Evolutionary conservation across 1,284 basidiomycete species (phyloP).

Genomic region (Pyrrhoderma lamaoense): DNA sequence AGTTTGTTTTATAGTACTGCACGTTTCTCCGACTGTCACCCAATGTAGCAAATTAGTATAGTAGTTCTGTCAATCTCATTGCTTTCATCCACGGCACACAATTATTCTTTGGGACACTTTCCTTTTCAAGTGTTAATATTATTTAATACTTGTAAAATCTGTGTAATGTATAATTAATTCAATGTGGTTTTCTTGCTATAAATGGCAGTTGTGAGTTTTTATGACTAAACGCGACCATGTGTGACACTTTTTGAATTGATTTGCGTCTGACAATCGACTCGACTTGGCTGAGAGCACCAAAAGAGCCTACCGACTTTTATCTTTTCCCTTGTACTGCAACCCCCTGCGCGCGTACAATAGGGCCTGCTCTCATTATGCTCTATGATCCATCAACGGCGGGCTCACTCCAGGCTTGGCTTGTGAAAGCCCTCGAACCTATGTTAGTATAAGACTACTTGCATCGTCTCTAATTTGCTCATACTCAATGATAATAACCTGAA

Average conservation of each 20-base stretch:
- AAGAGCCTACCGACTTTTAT: background rate
- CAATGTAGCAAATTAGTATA: slow-evolving; percentile 18
- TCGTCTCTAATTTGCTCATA: background rate
- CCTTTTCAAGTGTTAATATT: no score
- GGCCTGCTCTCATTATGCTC: slow-evolving; percentile 8
- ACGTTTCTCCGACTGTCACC: slow-evolving; percentile 5
- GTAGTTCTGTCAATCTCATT: slow-evolving; percentile 9
- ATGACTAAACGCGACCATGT: background rate
- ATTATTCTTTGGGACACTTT: no score
- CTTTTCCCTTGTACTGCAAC: background rate
- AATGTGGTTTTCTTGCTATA: no score
- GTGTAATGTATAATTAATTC: no score
- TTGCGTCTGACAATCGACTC: background rate
- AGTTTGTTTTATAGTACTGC: slow-evolving; percentile 12
- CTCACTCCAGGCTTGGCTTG: slow-evolving; percentile 51
- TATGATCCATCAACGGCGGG: slow-evolving; percentile 12
- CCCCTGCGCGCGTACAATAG: background rate
- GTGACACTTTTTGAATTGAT: background rate
- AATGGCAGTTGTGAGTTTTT: no score
- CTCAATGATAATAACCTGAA: slow-evolving; percentile 16
- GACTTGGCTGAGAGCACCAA: no score
- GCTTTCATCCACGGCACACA: no score
- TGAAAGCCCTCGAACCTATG: slow-evolving; percentile 82
- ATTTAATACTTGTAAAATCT: no score
- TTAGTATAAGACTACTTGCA: slow-evolving; percentile 40